Evolutionary conservation across 2,329 filamentous ascomycete species (phyloP).

Genomic region (Neodidymelliopsis sp.): DNA sequence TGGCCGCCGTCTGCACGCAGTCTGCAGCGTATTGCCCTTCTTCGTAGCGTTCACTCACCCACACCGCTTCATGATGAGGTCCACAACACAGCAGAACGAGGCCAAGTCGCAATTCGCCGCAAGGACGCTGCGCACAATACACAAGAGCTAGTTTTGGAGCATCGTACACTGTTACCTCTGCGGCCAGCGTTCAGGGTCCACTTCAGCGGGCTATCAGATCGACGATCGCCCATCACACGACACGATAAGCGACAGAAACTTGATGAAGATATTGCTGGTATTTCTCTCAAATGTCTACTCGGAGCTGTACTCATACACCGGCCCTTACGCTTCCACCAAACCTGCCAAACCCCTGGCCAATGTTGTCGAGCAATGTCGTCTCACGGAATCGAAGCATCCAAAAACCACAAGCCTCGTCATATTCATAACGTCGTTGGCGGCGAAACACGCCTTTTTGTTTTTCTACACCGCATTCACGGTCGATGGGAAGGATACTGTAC

Average conservation of each 20-base stretch:
- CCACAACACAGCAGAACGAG: neutral
- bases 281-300: neutral
- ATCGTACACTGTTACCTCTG: neutral
- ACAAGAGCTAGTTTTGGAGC: neutral
- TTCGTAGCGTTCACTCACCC: no score
- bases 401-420: conserved; percentile 31
- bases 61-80: neutral
- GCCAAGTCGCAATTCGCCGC: neutral
- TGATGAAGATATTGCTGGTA: conserved; percentile 1
- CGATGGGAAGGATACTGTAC: conserved; percentile 31
- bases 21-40: neutral
- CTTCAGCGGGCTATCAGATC: neutral
- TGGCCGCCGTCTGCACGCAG: neutral
- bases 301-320: conserved; percentile 10
- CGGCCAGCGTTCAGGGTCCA: neutral
- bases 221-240: neutral
- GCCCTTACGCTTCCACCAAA: neutral
- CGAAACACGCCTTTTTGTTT: conserved; percentile 1
- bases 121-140: neutral
- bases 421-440: conserved; percentile 26
- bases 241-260: neutral
- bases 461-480: conserved; percentile 1
- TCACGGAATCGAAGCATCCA: conserved; percentile 21
- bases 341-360: conserved; percentile 1
- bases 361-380: conserved; percentile 2